Base-by-base conservation (phyloP, 352 stramenopile genomes). In the Globisporangium cederbergense region DNA sequence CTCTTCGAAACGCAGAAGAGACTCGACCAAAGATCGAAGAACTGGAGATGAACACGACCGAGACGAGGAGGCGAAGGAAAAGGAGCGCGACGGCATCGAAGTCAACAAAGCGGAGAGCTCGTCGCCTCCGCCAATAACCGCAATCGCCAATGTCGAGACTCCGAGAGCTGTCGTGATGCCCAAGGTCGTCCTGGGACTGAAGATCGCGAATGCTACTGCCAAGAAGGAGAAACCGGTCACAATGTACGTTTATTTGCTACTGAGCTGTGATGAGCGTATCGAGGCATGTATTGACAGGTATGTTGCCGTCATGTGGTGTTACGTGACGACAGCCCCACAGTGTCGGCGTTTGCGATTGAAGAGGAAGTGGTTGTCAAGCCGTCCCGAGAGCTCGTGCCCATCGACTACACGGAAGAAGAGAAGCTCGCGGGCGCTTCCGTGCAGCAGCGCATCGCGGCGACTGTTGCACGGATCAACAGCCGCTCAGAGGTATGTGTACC, bases 361-460 rank as follows among this genome's bases (percentile, higher is more conserved):
- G 77, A 86, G 14, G 66, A 72, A 25, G 67, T 71, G 4, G 71
- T 75, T 38, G 56, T 38, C 18, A 86, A 86, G 53, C 77, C 77
- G 2, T 43, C 72, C 42, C 77, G 77, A 0, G 71, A 71, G n/a
- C 68, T 83, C 54, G 65, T 86, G 1, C 74, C 68, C 18, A 71
- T 86, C 43, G 77, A 86, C 58, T 86, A 83, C 60, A 77, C 74
- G 13, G 77, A 83, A 22, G 77, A 82, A 43, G 77, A 83, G 47
- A 66, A 68, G 16, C 61, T 68, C 18, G 76, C 66, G 1, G 64
- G 62, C 0, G 63, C 68, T 4, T 56, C 65, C 0, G 56, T 70
- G 9, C 59, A 75, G 47, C 62, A 81, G 50, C 66, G 68, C 22
- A 67, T 75, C 13, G 73, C 67, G 5, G 67, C 66, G 14, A 74